These are phyloP conservation scores for Blastobotrys illinoisensis DNA, from an alignment of 1,139 yeast genomes.

Conservation along the genomic window DNA sequence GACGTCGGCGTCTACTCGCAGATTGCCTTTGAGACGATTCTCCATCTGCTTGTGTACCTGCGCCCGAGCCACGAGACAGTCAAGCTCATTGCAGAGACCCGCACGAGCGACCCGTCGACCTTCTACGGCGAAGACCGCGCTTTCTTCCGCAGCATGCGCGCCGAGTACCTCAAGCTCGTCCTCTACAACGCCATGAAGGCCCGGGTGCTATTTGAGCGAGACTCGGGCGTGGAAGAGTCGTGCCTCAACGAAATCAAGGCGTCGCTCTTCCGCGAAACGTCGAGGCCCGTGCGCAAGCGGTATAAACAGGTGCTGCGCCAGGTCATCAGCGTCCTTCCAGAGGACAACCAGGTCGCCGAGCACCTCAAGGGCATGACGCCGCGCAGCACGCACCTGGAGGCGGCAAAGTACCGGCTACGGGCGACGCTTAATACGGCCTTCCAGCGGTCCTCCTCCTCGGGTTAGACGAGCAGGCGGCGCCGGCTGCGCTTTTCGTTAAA, in stretches of 20 bases:
- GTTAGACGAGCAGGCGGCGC: neutral
- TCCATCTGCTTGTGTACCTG: conserved; percentile 11
- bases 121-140: conserved; percentile 8
- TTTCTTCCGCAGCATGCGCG: conserved; percentile 17
- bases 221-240: conserved; percentile 4
- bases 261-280: conserved; percentile 13
- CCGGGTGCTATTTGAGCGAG: neutral
- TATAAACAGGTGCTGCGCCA: conserved; percentile 13
- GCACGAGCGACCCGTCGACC: neutral
- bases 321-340: neutral
- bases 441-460: neutral
- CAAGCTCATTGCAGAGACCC: neutral
- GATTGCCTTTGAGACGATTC: conserved; percentile 17
- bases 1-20: conserved; percentile 12
- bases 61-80: conserved; percentile 5
- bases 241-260: conserved; percentile 15
- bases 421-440: neutral
- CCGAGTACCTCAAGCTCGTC: conserved; percentile 14
- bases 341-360: neutral
- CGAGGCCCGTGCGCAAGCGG: conserved; percentile 6
- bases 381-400: neutral
- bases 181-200: conserved; percentile 11
- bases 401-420: neutral
- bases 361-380: neutral
- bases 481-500: neutral